Base-by-base conservation (phyloP, 805 yeast genomes). In the Wickerhamiella hasegawae region DNA sequence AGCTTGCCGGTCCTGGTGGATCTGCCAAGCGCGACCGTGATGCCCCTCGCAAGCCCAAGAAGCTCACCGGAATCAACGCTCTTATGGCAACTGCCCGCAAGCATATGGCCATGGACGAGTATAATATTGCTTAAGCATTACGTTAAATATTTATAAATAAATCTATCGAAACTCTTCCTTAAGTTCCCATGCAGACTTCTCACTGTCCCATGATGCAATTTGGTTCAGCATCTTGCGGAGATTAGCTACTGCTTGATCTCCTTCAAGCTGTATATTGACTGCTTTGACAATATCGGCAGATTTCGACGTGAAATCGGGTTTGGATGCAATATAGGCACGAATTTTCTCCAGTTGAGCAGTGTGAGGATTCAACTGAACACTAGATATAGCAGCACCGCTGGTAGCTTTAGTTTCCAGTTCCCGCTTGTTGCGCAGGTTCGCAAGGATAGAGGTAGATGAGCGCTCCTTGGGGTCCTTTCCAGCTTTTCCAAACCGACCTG, bases 401-500 rank as follows among this genome's bases (percentile, higher is more conserved):
- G 28, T 33, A 1, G 45, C 30, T 16, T 44, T 39, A 15, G 51
- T 42, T 36, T 58, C 60, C 25, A 53, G 52, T 16, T 56, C 62
- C 32, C 55, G 62, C 45, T 63, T 66, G 31, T 57, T 59, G 27
- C 67, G 62, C 36, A 74, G 59, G 29, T 60, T 62, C 12, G 60
- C 52, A 26, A 77, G 51, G 31, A 77, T 70, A 0, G 71, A 58
- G 0, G 62, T 38, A 0, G 83, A 73, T 19, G 41, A 36, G 19
- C 34, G 27, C 19, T 18, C 29, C 12, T 27, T 23, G 16, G 30
- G 11, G 17, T 28, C 6, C 44, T 63, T 68, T 1, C 94, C 95
- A 0, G 94, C 94, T 15, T 59, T 54, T 0, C 98, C 98, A 62
- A 76, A 82, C 45, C 70, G 71, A 0, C 98, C 98, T 0, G 98